Percentiles rank a stretch among this genome's conserved stretches.
phyloP scores from a whole-genome alignment of 345 rosid species.

The Brassica incana region DNA sequence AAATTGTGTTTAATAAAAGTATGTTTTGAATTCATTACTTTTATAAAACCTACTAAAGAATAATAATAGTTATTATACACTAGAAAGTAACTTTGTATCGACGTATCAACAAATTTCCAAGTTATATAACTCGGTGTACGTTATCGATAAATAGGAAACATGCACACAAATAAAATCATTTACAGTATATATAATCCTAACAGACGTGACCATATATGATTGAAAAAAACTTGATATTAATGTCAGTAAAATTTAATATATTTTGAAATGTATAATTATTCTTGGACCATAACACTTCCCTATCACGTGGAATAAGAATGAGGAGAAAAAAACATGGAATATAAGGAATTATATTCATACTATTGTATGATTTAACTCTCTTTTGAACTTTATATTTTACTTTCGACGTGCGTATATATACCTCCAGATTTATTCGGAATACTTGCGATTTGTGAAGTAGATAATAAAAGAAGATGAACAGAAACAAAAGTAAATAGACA shows the following conservation, averaged over 20 bases:
- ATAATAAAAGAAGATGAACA: not conserved
- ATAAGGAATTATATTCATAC: conserved; percentile 19
- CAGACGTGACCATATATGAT: not conserved
- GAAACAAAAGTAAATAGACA: not conserved
- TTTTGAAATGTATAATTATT: not conserved
- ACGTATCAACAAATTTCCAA: not conserved
- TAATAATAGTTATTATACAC: not conserved
- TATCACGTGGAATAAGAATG: conserved; percentile 32
- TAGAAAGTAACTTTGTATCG: not conserved
- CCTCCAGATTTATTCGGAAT: not conserved
- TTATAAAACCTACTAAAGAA: not conserved
- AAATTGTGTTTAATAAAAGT: not conserved
- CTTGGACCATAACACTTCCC: conserved; percentile 35
- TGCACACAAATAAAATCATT: not conserved
- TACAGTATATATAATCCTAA: conserved; percentile 15
- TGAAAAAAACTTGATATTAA: not conserved
- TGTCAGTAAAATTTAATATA: not conserved
- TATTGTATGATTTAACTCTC: not conserved
- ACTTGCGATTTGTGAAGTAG: not conserved
- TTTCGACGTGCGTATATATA: not conserved
- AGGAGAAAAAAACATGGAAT: not conserved
- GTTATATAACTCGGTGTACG: not conserved
- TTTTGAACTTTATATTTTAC: not conserved
- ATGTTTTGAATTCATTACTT: not conserved
- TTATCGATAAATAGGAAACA: not conserved